phyloP scores from a whole-genome alignment of 257 asterid genomes.

The Perilla frutescens region DNA sequence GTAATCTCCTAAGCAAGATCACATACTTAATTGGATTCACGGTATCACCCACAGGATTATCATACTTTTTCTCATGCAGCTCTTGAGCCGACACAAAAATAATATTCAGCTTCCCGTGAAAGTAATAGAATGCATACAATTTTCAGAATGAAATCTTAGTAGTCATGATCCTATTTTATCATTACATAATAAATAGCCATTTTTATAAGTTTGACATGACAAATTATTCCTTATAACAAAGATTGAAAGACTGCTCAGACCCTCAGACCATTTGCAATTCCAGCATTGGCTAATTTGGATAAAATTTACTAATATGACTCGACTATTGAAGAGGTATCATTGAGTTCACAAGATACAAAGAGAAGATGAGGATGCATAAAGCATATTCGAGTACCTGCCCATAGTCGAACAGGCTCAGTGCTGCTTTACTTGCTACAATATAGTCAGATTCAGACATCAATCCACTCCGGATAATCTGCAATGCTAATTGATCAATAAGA shows the following conservation, averaged over 20 bases:
- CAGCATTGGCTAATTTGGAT: not conserved
- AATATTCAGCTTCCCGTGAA: not conserved
- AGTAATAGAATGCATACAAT: not conserved
- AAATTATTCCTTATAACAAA: not conserved
- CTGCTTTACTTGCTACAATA: constrained; percentile 76
- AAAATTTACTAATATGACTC: not conserved
- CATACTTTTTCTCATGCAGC: not conserved
- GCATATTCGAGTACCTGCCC: constrained; percentile 74
- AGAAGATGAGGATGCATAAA: constrained; percentile 8
- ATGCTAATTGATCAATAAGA: constrained; percentile 29
- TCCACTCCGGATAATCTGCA: constrained; percentile 76
- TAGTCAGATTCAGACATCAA: constrained; percentile 84
- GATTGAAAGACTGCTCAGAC: not conserved
- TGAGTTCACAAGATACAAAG: not conserved
- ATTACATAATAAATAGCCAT: not conserved
- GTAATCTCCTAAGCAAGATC: not conserved
- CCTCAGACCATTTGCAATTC: constrained; percentile 12
- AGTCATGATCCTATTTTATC: not conserved
- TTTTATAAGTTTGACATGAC: not conserved
- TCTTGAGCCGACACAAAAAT: not conserved
- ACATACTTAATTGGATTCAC: not conserved
- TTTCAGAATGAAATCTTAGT: constrained; percentile 7
- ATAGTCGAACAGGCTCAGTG: constrained; percentile 75
- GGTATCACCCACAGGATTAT: constrained; percentile 2
- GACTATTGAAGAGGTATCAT: constrained; percentile 3